Conservation (phyloP, 192 early-diverging fungal genomes). For the Chytriomyces confervae region DNA sequence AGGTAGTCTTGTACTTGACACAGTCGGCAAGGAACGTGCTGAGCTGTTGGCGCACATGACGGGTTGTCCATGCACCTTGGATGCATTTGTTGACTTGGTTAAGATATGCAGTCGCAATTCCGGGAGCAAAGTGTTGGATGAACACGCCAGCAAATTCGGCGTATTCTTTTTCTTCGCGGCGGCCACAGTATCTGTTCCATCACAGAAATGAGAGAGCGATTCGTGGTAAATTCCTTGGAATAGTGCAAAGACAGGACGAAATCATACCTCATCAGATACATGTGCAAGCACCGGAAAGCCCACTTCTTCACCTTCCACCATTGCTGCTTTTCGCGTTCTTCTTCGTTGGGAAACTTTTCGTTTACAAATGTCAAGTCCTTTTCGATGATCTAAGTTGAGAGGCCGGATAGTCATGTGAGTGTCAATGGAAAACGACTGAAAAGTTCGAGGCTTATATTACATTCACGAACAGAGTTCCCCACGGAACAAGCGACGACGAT, state of each 20-base stretch:
- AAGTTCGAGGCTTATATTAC: constrained; percentile 57
- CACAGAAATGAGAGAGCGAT: no score
- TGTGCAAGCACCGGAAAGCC: constrained; percentile 85
- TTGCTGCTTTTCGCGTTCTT: constrained; percentile 80
- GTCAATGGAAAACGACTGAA: constrained; percentile 4
- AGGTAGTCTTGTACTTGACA: constrained; percentile 86
- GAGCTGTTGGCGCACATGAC: constrained; percentile 71
- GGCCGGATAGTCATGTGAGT: background rate
- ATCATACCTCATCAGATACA: constrained; percentile 66
- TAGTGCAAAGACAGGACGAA: background rate
- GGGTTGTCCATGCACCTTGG: constrained; percentile 74
- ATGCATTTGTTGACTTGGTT: constrained; percentile 79
- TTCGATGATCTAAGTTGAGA: constrained; percentile 27
- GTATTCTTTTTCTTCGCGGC: constrained; percentile 43
- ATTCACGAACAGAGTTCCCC: constrained; percentile 87
- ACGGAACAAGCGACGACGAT: constrained; percentile 75
- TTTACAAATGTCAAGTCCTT: constrained; percentile 36
- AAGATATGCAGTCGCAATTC: constrained; percentile 85
- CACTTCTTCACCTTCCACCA: constrained; percentile 97
- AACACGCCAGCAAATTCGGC: constrained; percentile 80
- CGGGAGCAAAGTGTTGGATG: constrained; percentile 86
- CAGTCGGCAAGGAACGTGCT: constrained; percentile 81
- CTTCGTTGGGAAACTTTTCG: constrained; percentile 53
- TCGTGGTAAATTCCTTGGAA: no score
- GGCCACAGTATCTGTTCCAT: constrained; percentile 29